These are phyloP conservation scores for Aspergillus brunneoviolaceus DNA, from an alignment of 2,329 filamentous ascomycete genomes.

Conservation along the genomic window DNA sequence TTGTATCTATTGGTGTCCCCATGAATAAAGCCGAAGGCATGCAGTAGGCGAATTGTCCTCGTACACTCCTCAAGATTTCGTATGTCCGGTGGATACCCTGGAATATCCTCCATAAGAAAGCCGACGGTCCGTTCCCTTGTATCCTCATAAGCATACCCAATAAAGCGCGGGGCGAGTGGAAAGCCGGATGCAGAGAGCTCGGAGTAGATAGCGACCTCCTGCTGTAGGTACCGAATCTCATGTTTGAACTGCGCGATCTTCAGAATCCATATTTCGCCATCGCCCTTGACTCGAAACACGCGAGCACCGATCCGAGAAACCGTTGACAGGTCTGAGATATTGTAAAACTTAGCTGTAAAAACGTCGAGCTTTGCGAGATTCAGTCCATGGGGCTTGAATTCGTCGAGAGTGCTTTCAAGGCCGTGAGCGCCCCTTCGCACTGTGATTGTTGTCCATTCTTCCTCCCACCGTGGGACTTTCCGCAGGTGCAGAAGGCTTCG, in stretches of 20 bases:
- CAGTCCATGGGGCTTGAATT: conserved; percentile 9
- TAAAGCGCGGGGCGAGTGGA: conserved; percentile 8
- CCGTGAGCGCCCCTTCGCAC: conserved; percentile 4
- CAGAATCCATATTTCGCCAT: neutral
- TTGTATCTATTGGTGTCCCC: conserved; percentile 14
- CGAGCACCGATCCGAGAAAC: conserved; percentile 6
- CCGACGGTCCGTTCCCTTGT: conserved; percentile 9
- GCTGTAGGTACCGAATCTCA: conserved; percentile 4
- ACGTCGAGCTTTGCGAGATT: conserved; percentile 2
- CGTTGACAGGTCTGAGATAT: conserved; percentile 3
- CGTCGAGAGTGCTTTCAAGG: conserved; percentile 7
- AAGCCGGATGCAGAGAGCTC: neutral
- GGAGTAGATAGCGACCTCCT: neutral
- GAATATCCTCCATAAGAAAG: conserved; percentile 12
- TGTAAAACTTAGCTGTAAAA: neutral
- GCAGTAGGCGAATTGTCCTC: conserved; percentile 6
- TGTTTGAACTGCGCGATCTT: conserved; percentile 12
- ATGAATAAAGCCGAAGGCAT: conserved; percentile 8
- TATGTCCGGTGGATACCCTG: conserved; percentile 3
- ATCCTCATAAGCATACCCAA: conserved; percentile 13
- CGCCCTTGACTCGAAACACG: too few species aligned
- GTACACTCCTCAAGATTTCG: conserved; percentile 6
- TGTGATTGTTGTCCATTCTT: conserved; percentile 16
- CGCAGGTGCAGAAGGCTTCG: conserved; percentile 11
- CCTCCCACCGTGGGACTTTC: conserved; percentile 12